Conservation (phyloP, 495 filamentous ascomycete genomes). For the Lophium mytilinum region DNA sequence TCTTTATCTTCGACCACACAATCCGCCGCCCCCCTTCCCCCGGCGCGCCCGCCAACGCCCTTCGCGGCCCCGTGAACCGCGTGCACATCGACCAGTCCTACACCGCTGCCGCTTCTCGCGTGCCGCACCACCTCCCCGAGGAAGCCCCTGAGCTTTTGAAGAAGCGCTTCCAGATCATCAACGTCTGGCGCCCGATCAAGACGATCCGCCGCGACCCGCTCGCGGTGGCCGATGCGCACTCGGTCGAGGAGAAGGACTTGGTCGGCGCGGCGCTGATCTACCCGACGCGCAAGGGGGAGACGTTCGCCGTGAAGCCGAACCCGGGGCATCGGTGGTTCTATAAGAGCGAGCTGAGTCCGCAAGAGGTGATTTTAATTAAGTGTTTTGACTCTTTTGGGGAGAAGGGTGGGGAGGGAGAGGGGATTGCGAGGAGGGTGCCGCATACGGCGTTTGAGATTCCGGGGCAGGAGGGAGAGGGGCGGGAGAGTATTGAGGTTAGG, state of each 20-base stretch:
- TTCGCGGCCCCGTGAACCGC: constrained; percentile 54
- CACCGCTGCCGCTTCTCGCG: constrained; percentile 50
- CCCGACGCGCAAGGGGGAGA: constrained; percentile 61
- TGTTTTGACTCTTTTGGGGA: constrained; percentile 51
- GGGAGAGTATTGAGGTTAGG: constrained; percentile 84
- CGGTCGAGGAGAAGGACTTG: constrained; percentile 55
- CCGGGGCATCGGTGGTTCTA: constrained; percentile 55
- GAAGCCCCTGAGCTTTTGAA: constrained; percentile 50
- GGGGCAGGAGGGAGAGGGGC: constrained; percentile 44
- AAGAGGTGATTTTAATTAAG: constrained; percentile 21
- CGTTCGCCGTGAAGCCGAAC: constrained; percentile 57
- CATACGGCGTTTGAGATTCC: constrained; percentile 77
- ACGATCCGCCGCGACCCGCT: constrained; percentile 47
- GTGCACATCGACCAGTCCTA: constrained; percentile 81
- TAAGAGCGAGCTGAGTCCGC: constrained; percentile 13
- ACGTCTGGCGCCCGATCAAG: constrained; percentile 73
- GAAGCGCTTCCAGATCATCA: constrained; percentile 72
- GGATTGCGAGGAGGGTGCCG: constrained; percentile 55
- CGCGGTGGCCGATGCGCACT: constrained; percentile 56
- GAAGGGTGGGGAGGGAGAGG: constrained; percentile 36
- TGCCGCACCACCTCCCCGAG: constrained; percentile 52
- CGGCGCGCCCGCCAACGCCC: constrained; percentile 1
- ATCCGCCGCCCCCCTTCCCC: constrained; percentile 54
- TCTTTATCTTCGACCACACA: constrained; percentile 86
- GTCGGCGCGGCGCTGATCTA: constrained; percentile 68